Base-by-base conservation (phyloP, 2,329 filamentous ascomycete species). In the Cryphonectria radicalis region DNA sequence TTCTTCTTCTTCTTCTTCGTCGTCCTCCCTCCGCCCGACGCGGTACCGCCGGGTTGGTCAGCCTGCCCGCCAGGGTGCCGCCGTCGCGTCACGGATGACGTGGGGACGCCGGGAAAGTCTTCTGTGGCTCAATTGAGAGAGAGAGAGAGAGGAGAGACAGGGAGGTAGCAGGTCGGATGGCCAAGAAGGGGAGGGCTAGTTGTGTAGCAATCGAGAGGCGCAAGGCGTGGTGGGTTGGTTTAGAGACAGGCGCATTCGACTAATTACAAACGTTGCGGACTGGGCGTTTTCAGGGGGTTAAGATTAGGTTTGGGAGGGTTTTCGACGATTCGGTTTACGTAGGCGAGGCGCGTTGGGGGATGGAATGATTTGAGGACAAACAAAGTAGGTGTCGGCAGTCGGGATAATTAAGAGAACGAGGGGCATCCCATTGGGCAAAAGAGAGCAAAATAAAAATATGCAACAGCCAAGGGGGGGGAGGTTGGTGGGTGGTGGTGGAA, bases 41-140 rank as follows among this genome's bases (percentile, higher is more conserved):
- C 67, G 67, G 60, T 10, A 57, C 70, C 70, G 63, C 70, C 67
- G 70, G 70, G 35, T n/a, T 25, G n/a, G 62, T 42, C 40, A 43
- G 62, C 62, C 35, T n/a, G 37, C 46, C 37, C 62, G 62, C 62
- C 37, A 42, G 62, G 62, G 62, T 64, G n/a, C 19, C 55, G 63
- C 63, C 63, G 65, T 35, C 37, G 67, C 28, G 53, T 68, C 11
- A 64, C 62, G 35, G 62, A n/a, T 43, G 62, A 46, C 40, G 62
- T 64, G 62, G 22, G 46, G 19, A 50, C 46, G 42, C 25, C 19
- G 25, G 59, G 35, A 11, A 40, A 10, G 46, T 50, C 46, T 50
- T n/a, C 19, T 50, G 46, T 50, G 22, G 46, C 46, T n/a, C 46
- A 50, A 50, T 50, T 50, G 46, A 50, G 40, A 50, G 43, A 8